These are phyloP conservation scores for Calonectria pauciramosa DNA, from an alignment of 2,329 filamentous ascomycete species.

Conservation along the genomic window DNA sequence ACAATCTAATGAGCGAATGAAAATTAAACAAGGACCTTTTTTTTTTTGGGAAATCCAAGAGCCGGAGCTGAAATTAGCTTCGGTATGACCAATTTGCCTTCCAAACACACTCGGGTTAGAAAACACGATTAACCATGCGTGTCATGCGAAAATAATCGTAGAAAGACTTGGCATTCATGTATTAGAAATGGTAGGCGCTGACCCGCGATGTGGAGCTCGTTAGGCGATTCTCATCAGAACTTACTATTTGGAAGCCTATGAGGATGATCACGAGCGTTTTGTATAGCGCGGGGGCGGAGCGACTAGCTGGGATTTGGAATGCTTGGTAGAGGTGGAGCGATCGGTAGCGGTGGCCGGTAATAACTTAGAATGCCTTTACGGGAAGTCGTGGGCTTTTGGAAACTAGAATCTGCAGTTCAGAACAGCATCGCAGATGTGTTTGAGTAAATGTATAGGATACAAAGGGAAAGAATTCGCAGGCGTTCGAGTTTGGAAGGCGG, in stretches of 20 bases:
- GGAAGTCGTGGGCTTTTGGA: constrained; percentile 69
- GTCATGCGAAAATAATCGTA: constrained; percentile 64
- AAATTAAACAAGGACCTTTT: constrained; percentile 66
- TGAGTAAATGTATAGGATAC: constrained; percentile 63
- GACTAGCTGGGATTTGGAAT: too few species aligned
- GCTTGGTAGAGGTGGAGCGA: constrained; percentile 62
- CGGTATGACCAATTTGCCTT: constrained; percentile 69
- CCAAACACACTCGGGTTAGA: constrained; percentile 67
- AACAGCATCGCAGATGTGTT: constrained; percentile 65
- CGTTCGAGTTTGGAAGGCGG: constrained; percentile 73
- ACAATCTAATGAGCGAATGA: constrained; percentile 62
- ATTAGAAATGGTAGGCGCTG: constrained; percentile 71
- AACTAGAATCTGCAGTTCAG: constrained; percentile 62
- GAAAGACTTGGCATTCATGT: constrained; percentile 62
- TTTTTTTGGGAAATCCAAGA: constrained; percentile 70
- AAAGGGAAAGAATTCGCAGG: constrained; percentile 68
- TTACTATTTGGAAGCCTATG: constrained; percentile 67
- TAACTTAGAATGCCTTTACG: constrained; percentile 65
- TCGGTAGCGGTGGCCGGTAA: constrained; percentile 60
- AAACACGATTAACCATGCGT: constrained; percentile 71
- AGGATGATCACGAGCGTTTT: constrained; percentile 72
- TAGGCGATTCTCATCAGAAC: constrained; percentile 69
- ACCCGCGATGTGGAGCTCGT: constrained; percentile 68
- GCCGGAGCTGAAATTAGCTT: constrained; percentile 70
- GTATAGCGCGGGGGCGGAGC: constrained; percentile 72